Conservation (phyloP, 2,329 filamentous ascomycete genomes). For the Pyrenophora teres region DNA sequence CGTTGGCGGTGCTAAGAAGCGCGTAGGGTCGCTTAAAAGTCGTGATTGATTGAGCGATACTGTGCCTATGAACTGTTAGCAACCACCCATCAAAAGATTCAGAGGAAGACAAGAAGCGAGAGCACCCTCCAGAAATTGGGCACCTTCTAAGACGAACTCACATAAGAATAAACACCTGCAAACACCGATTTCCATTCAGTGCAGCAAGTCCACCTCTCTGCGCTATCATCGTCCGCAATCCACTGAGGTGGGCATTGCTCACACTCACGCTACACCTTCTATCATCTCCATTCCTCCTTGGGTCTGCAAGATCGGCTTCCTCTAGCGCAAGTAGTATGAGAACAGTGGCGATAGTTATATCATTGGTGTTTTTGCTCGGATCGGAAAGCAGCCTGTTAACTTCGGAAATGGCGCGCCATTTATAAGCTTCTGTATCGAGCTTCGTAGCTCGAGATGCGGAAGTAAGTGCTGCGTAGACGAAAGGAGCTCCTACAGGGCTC, state of each 20-base stretch:
- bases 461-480: constrained; percentile 38
- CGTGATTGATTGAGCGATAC: constrained; percentile 37
- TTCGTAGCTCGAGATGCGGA: constrained; percentile 22
- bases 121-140: background rate
- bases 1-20: constrained; percentile 23
- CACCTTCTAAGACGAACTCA: constrained; percentile 18
- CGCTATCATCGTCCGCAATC: constrained; percentile 39
- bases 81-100: background rate
- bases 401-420: constrained; percentile 33
- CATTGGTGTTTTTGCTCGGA: constrained; percentile 26
- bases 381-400: constrained; percentile 37
- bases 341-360: constrained; percentile 42
- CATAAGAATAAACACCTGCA: constrained; percentile 42
- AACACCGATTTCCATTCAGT: constrained; percentile 32
- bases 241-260: constrained; percentile 35
- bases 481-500: constrained; percentile 32
- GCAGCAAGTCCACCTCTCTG: constrained; percentile 41
- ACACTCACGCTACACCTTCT: constrained; percentile 27
- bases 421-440: constrained; percentile 33
- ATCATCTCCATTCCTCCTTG: constrained; percentile 18
- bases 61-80: constrained; percentile 36
- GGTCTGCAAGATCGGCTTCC: constrained; percentile 34
- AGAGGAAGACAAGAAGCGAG: no score
- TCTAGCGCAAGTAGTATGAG: constrained; percentile 40
- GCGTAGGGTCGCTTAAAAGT: constrained; percentile 40